Evolutionary conservation across 2,329 filamentous ascomycete species (phyloP).

Genomic region (Penicillium sp.): DNA sequence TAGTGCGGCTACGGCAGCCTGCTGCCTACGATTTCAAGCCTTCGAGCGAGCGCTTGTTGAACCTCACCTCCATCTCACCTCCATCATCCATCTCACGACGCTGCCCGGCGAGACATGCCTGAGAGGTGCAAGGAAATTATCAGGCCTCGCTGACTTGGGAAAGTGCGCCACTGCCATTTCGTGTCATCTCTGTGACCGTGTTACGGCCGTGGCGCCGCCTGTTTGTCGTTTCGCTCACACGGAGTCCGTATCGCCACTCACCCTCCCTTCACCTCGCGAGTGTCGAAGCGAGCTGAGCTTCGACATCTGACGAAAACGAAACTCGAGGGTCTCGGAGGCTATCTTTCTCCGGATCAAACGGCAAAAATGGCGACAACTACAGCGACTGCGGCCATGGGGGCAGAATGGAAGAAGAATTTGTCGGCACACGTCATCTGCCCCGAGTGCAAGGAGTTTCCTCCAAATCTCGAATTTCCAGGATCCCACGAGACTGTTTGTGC

Average conservation of each 20-base stretch:
- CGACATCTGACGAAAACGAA: not conserved
- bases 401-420: conserved; percentile 72
- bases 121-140: conserved; percentile 10
- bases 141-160: conserved; percentile 16
- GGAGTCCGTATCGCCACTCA: conserved; percentile 1
- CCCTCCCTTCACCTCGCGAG: conserved; percentile 1
- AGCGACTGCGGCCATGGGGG: conserved; percentile 34
- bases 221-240: conserved; percentile 4
- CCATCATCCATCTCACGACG: not conserved
- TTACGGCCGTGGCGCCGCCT: conserved; percentile 14
- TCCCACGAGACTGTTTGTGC: conserved; percentile 90
- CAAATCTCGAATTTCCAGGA: conserved; percentile 88
- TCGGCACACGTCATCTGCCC: conserved; percentile 81
- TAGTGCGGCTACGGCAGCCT: not conserved
- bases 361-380: conserved; percentile 27
- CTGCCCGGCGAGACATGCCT: conserved; percentile 14
- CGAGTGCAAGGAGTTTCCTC: conserved; percentile 89
- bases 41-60: not conserved
- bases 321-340: not conserved
- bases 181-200: conserved; percentile 7
- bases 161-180: conserved; percentile 15
- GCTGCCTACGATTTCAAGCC: not conserved
- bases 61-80: conserved; percentile 3
- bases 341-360: not conserved
- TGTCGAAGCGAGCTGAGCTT: not conserved